Conservation (phyloP, 148 eudicot genomes). For the Hydrangea macrophylla region DNA sequence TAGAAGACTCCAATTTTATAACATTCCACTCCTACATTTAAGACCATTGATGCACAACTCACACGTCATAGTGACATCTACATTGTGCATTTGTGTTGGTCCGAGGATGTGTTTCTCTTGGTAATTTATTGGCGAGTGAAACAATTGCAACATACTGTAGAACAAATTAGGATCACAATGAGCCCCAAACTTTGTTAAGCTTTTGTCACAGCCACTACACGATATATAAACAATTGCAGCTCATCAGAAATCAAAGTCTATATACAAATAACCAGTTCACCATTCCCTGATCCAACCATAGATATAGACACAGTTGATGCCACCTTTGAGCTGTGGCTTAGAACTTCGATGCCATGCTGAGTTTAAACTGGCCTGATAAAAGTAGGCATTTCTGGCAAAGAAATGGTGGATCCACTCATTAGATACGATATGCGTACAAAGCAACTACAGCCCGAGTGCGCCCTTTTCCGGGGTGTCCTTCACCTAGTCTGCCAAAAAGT, state of each 20-base stretch:
- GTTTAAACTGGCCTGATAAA: neutral
- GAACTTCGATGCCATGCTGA: constrained; percentile 3
- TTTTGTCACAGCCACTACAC: neutral
- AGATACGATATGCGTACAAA: neutral
- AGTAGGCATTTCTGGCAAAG: constrained; percentile 6
- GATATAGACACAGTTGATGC: constrained; percentile 12
- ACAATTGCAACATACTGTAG: neutral
- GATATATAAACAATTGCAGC: constrained; percentile 16
- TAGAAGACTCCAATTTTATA: no score
- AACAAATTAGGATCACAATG: neutral
- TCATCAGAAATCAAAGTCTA: neutral
- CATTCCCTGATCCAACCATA: neutral
- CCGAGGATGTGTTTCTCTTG: neutral
- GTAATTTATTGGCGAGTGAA: neutral
- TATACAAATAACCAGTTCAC: constrained; percentile 8
- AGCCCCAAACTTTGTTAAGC: neutral
- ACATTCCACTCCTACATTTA: no score
- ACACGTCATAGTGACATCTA: neutral
- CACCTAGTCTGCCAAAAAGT: constrained; percentile 30
- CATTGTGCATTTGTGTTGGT: neutral
- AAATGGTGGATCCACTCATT: neutral
- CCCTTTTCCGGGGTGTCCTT: neutral
- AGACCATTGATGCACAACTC: neutral
- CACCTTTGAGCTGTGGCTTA: constrained; percentile 7
- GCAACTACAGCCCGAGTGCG: neutral